Base-by-base conservation (phyloP, 192 early-diverging fungal species). In the Obelidium mucronatum region DNA sequence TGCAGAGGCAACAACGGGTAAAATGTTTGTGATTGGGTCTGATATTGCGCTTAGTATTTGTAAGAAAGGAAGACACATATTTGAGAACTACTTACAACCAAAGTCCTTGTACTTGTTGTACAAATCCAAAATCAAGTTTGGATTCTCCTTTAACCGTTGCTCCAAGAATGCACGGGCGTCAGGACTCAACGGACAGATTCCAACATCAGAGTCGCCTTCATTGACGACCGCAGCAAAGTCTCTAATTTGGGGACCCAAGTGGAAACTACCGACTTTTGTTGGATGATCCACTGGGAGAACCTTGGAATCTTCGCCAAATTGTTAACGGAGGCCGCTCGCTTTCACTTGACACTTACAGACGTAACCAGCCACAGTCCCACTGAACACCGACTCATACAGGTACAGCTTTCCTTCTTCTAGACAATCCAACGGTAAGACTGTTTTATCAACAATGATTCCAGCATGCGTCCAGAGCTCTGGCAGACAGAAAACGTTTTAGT, bases 301-400 rank as follows among this genome's bases (percentile, higher is more conserved):
- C n/a, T n/a, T n/a, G n/a, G n/a, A n/a, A n/a, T n/a, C 60, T 67
- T 28, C 15, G 30, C 19, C 22, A 15, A 52, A 15, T 52, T 61
- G 22, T 19, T 1, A 17, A 61, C 1, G 15, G n/a, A 17, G 30
- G 2, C 17, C 31, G 33, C 40, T 2, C 22, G 13, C 56, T 15
- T 30, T 1, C 52, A 80, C 1, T 33, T 28, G 3, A 48, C 1
- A 74, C 72, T 64, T 59, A 74, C 72, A n/a, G n/a, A n/a, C n/a
- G n/a, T 76, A 76, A 26, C 80, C 80, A 30, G 76, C 67, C 1
- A 81, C 73, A 34, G 58, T 39, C 24, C 80, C 80, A 15, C 64
- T 61, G 36, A 81, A 76, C 5, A 81, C 63, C 11, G 71, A 76
- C 63, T 81, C 80, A 61, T 81, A 81, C 11, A 81, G 37, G 42